phyloP scores from a whole-genome alignment of 352 stramenopile genomes.

The Globisporangium nunn region DNA sequence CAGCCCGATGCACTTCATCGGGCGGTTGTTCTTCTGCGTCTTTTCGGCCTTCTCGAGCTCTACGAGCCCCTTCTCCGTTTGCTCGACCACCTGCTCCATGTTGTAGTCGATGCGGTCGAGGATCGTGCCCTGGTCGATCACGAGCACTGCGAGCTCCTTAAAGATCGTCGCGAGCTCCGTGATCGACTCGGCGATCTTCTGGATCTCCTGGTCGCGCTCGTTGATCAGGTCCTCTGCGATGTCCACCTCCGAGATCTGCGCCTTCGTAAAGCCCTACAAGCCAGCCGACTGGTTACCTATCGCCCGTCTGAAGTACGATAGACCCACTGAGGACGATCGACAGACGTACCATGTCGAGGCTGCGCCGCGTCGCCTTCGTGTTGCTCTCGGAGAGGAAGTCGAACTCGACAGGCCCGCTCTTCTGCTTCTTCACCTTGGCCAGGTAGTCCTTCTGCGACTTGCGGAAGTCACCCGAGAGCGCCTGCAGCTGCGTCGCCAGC shows the following conservation, averaged over 20 bases:
- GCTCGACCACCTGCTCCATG: conserved; percentile 99
- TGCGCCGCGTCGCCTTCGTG: conserved; percentile 43
- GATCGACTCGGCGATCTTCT: conserved; percentile 98
- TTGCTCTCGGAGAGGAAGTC: conserved; percentile 86
- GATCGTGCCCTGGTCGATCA: conserved; percentile 99
- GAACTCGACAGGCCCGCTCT: conserved; percentile 90
- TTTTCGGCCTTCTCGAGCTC: conserved; percentile 99
- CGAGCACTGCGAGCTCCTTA: conserved; percentile 98
- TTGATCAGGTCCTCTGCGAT: conserved; percentile 94
- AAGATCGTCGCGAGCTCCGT: conserved; percentile 99
- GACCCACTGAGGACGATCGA: conserved; percentile 8
- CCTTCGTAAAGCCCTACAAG: conserved; percentile 87
- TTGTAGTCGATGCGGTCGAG: conserved; percentile 99
- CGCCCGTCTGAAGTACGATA: too few species aligned
- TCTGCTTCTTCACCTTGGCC: conserved; percentile 94
- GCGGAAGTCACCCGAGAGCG: conserved; percentile 94
- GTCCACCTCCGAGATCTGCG: conserved; percentile 95
- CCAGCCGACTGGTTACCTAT: too few species aligned
- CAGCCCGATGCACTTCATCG: conserved; percentile 93
- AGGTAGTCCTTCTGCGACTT: conserved; percentile 98
- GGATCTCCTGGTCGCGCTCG: conserved; percentile 93
- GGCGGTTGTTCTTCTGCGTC: conserved; percentile 96
- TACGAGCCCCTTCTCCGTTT: conserved; percentile 97
- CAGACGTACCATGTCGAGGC: conserved; percentile 38
- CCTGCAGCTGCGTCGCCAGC: conserved; percentile 96